Percentiles rank a stretch among this genome's conserved stretches.
Evolutionary conservation across 306 rosid species (phyloP).

Genomic region (Crataegus laevigata): DNA sequence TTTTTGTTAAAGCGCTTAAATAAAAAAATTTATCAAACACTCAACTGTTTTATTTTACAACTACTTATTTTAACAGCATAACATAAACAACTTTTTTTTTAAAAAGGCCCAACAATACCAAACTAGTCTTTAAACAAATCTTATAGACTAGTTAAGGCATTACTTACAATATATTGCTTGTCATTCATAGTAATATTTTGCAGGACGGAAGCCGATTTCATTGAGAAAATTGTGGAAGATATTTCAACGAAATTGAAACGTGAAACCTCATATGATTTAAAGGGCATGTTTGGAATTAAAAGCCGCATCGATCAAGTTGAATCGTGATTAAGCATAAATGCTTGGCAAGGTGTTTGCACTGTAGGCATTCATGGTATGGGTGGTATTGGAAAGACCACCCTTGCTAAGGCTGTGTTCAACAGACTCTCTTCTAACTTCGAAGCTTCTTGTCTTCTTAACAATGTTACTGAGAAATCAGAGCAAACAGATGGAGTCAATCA

Average conservation of each 20-base stretch:
- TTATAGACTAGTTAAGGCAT: not conserved
- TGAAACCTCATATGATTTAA: not conserved
- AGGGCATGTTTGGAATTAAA: constrained; percentile 3
- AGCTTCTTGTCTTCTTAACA: not conserved
- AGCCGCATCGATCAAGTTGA: not conserved
- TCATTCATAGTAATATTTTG: not conserved
- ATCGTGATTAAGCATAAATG: not conserved
- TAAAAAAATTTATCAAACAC: no score
- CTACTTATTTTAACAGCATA: no score
- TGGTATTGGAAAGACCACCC: not conserved
- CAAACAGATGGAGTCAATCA: not conserved
- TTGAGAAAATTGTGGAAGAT: not conserved
- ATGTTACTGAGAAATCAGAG: constrained; percentile 7
- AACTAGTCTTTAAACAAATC: no score
- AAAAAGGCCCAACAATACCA: no score
- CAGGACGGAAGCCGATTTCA: constrained; percentile 2
- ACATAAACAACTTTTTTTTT: no score
- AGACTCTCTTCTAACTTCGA: not conserved
- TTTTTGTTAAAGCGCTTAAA: no score
- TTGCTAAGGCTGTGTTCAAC: not conserved
- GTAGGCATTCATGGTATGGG: constrained; percentile 25
- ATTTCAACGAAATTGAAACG: not conserved
- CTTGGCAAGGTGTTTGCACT: not conserved
- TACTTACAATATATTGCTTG: not conserved
- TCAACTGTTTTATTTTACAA: no score